These are phyloP conservation scores for Alternaria conjuncta DNA, from an alignment of 2,329 filamentous ascomycete genomes.

Conservation along the genomic window DNA sequence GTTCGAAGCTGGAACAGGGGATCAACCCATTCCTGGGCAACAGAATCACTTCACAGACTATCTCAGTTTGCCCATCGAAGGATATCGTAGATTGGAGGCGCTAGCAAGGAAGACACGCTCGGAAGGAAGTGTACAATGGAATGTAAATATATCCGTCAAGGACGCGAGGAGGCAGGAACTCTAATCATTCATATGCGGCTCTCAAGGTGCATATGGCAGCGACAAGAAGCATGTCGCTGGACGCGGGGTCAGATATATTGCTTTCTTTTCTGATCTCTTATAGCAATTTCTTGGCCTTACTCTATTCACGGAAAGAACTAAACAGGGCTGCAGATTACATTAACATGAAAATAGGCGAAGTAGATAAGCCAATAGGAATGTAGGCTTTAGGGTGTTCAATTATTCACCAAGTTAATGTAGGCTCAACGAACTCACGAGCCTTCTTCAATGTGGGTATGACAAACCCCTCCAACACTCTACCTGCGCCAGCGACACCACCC, in stretches of 20 bases:
- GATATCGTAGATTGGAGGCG: neutral
- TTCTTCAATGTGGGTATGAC: neutral
- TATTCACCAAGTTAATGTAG: no score
- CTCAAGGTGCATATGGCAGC: neutral
- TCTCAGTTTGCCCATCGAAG: neutral
- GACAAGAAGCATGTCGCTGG: neutral
- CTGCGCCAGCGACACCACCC: neutral
- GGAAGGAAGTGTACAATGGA: neutral
- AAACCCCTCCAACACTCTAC: neutral
- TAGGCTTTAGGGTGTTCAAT: neutral
- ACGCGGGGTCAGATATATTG: accelerated
- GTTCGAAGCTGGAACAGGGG: neutral
- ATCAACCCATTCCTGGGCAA: neutral
- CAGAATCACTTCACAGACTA: neutral
- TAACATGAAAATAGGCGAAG: neutral
- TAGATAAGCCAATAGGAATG: neutral
- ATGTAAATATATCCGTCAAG: no score
- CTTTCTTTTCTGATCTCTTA: neutral
- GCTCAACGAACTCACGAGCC: no score
- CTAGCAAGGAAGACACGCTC: neutral
- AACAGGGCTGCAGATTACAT: neutral
- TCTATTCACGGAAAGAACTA: neutral
- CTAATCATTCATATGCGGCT: no score
- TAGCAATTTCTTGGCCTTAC: neutral
- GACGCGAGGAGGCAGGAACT: no score